Percentiles rank a stretch among this genome's conserved stretches.
Evolutionary conservation across 805 yeast genomes (phyloP).

Genomic region (Candida ficus): DNA sequence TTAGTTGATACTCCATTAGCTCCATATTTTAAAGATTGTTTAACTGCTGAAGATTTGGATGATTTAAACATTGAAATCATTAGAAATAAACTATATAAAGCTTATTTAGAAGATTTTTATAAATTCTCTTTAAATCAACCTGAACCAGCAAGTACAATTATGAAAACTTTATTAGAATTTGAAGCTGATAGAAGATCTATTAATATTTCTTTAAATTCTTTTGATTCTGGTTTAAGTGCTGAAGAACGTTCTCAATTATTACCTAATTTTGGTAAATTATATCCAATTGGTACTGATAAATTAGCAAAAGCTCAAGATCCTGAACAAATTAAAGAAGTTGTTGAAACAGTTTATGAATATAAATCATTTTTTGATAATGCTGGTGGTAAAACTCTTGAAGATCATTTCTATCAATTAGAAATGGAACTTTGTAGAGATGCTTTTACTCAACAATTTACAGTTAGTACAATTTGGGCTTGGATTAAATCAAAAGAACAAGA

Average conservation of each 20-base stretch:
- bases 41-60: slow-evolving; percentile 82
- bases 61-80: slow-evolving; percentile 94
- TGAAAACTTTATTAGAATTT: slow-evolving; percentile 72
- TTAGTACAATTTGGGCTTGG: slow-evolving; percentile 94
- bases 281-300: slow-evolving; percentile 59
- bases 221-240: slow-evolving; percentile 72
- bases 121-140: slow-evolving; percentile 57
- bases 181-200: slow-evolving; percentile 96
- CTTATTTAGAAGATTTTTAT: slow-evolving; percentile 85
- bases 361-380: slow-evolving; percentile 47
- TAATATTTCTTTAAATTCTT: slow-evolving; percentile 85
- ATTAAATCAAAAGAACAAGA: slow-evolving; percentile 95
- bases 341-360: slow-evolving; percentile 63
- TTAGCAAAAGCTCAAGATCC: slow-evolving; percentile 77
- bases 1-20: slow-evolving; percentile 96
- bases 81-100: slow-evolving; percentile 86
- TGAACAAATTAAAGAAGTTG: slow-evolving; percentile 69
- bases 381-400: slow-evolving; percentile 69
- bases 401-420: slow-evolving; percentile 87
- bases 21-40: slow-evolving; percentile 88
- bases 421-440: slow-evolving; percentile 91
- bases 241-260: slow-evolving; percentile 67
- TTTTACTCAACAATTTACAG: slow-evolving; percentile 93
- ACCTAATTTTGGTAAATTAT: slow-evolving; percentile 79
- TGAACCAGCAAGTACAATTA: slow-evolving; percentile 77